Conservation (phyloP, 805 yeast genomes). For the Teunomyces aglyptinius region DNA sequence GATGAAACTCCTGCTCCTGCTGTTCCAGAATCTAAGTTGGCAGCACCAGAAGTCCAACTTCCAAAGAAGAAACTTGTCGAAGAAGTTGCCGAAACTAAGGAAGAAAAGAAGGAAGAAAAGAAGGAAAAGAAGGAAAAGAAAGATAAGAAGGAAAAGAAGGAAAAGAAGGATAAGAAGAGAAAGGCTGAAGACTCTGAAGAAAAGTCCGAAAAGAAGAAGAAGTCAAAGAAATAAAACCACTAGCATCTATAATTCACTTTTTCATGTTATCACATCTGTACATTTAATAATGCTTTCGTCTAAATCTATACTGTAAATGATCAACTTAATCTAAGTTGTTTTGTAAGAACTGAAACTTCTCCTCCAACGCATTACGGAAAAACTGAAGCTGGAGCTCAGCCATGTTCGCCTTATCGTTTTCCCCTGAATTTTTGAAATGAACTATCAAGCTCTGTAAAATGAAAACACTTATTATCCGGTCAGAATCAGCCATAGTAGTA, state of each 20-base stretch:
- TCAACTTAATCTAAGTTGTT: slow-evolving; percentile 3
- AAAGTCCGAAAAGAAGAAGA: slow-evolving; percentile 48
- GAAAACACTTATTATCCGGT: slow-evolving; percentile 18
- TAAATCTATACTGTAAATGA: neutral
- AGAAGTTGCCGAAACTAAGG: slow-evolving; percentile 31
- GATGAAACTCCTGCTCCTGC: slow-evolving; percentile 58
- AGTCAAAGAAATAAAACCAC: slow-evolving; percentile 33
- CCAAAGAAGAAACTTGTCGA: slow-evolving; percentile 53
- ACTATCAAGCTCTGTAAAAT: slow-evolving; percentile 16
- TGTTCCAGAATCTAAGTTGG: slow-evolving; percentile 53
- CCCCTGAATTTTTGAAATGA: slow-evolving; percentile 15
- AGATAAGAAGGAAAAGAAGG: slow-evolving; percentile 53
- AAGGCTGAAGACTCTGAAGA: slow-evolving; percentile 48
- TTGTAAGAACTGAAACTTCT: slow-evolving; percentile 10
- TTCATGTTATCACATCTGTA: slow-evolving; percentile 7
- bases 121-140: slow-evolving; percentile 48
- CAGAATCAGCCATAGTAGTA: slow-evolving; percentile 15
- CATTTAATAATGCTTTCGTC: slow-evolving; percentile 9
- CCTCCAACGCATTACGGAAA: slow-evolving; percentile 7
- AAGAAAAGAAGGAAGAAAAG: slow-evolving; percentile 29
- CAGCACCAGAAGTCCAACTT: slow-evolving; percentile 43
- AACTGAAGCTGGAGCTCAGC: slow-evolving; percentile 18
- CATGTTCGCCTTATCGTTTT: slow-evolving; percentile 19
- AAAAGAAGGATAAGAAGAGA: slow-evolving; percentile 62
- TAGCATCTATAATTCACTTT: slow-evolving; percentile 7